These are phyloP conservation scores for Epichloe sp. DNA, from an alignment of 2,329 filamentous ascomycete genomes.

Conservation along the genomic window DNA sequence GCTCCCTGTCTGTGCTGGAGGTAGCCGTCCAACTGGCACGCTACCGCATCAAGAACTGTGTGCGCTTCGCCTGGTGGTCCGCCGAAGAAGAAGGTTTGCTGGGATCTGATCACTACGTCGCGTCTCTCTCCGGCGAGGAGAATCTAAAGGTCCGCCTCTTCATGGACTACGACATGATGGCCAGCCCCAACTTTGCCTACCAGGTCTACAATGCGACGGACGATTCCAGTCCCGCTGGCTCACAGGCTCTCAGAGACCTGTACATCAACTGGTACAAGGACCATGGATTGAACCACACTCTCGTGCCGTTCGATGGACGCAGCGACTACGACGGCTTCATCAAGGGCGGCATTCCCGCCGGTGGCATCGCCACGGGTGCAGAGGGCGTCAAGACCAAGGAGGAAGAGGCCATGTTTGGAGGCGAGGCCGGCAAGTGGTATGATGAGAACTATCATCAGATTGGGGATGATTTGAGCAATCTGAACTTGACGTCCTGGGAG, in stretches of 20 bases:
- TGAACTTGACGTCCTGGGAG: conserved; percentile 48
- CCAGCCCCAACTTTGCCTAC: conserved; percentile 51
- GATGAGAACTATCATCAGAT: conserved; percentile 50
- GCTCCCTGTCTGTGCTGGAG: conserved; percentile 48
- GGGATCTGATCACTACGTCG: conserved; percentile 49
- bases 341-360: conserved; percentile 55
- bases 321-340: conserved; percentile 74
- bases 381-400: conserved; percentile 61
- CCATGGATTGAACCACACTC: conserved; percentile 51
- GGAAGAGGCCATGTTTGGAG: conserved; percentile 57
- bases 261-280: conserved; percentile 55
- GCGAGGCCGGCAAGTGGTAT: conserved; percentile 46
- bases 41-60: conserved; percentile 49
- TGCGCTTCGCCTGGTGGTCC: conserved; percentile 56
- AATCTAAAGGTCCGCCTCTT: conserved; percentile 51
- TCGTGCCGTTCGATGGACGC: conserved; percentile 64
- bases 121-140: conserved; percentile 39
- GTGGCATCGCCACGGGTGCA: conserved; percentile 66
- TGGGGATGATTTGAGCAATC: conserved; percentile 44
- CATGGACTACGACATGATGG: conserved; percentile 61
- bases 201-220: conserved; percentile 63
- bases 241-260: conserved; percentile 52
- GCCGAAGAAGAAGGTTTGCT: conserved; percentile 55
- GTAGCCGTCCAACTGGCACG: conserved; percentile 45
- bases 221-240: conserved; percentile 55